Evolutionary conservation across 768 basidiomycete species (phyloP).

Genomic region (Rhizopogon vesiculosus): DNA sequence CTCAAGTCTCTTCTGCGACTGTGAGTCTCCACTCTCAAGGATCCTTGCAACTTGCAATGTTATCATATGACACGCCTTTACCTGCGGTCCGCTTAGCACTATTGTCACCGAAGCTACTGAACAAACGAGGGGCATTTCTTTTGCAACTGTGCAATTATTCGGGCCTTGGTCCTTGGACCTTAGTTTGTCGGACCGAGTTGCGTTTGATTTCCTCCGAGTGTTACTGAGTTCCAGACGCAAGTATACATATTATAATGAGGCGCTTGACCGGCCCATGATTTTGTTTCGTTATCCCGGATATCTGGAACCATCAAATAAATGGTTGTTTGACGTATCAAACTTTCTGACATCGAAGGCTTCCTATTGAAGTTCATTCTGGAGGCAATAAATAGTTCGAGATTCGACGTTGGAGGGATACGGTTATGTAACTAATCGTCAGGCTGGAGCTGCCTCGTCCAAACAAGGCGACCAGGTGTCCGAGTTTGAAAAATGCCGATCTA

Average conservation of each 20-base stretch:
- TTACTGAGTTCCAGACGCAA: no score
- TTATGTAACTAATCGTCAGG: conserved; percentile 13
- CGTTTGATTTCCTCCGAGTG: not conserved
- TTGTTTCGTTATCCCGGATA: no score
- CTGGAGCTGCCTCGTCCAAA: conserved; percentile 13
- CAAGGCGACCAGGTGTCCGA: not conserved
- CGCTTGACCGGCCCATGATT: no score
- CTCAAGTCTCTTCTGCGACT: not conserved
- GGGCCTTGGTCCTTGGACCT: no score
- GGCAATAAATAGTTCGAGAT: conserved; percentile 1
- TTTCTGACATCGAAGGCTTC: no score
- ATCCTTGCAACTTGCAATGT: not conserved
- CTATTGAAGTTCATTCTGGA: no score
- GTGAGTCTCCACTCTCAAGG: not conserved
- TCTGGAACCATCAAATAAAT: no score
- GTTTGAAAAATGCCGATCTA: conserved; percentile 2
- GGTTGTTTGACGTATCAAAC: no score
- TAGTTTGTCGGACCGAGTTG: not conserved
- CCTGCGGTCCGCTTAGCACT: conserved; percentile 22
- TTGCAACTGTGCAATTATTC: not conserved
- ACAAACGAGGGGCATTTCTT: not conserved
- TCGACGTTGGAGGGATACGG: conserved; percentile 3
- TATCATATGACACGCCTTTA: conserved; percentile 16
- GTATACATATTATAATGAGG: no score
- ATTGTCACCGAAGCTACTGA: conserved; percentile 9